Evolutionary conservation across 371 early-diverging fungal genomes (phyloP).

Genomic region (Rhizopus delemar): DNA sequence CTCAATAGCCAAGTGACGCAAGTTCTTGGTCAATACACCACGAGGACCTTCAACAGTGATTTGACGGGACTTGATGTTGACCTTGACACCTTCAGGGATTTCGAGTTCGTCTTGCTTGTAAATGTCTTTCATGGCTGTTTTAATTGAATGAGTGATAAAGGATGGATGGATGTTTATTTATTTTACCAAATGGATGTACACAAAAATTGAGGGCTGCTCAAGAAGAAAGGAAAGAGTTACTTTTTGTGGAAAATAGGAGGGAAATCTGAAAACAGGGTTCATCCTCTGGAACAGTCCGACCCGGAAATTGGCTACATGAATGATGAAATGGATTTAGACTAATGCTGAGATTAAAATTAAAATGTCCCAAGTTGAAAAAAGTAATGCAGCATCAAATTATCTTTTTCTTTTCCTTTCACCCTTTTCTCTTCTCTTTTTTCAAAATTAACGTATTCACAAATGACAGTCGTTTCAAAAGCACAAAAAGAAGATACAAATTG

Average conservation of each 20-base stretch:
- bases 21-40: slow-evolving; percentile 88
- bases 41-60: slow-evolving; percentile 86
- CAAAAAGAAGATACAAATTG: not conserved
- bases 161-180: slow-evolving; percentile 2
- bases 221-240: not conserved
- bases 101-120: slow-evolving; percentile 79
- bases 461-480: not conserved
- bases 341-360: no score
- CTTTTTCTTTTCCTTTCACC: not conserved
- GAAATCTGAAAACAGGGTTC: no score
- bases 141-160: not conserved
- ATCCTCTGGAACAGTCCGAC: no score
- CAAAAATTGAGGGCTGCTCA: no score
- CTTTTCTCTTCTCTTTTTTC: not conserved
- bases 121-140: slow-evolving; percentile 78
- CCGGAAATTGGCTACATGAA: no score
- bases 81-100: slow-evolving; percentile 79
- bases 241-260: no score
- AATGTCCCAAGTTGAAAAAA: no score
- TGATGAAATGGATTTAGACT: no score
- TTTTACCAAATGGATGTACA: slow-evolving; percentile 1
- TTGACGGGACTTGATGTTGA: slow-evolving; percentile 76
- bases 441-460: not conserved
- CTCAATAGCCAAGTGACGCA: slow-evolving; percentile 95
- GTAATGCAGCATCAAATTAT: not conserved